Evolutionary conservation across 306 rosid genomes (phyloP).

Genomic region (Pterocarpus santalinus): DNA sequence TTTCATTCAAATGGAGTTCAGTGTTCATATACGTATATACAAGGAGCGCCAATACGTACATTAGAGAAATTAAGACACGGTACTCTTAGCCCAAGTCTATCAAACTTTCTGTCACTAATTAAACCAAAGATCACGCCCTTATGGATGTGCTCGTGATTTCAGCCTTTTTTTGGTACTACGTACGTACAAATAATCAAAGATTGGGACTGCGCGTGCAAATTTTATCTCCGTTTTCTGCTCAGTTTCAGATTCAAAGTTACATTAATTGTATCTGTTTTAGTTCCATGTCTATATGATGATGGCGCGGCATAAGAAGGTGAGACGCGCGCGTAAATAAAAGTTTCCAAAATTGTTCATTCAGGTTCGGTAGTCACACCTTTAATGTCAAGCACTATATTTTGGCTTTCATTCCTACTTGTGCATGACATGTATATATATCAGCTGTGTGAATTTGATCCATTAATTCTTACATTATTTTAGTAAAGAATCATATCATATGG

Average conservation of each 20-base stretch:
- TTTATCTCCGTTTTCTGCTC: constrained; percentile 5
- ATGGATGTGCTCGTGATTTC: background rate
- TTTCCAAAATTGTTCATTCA: background rate
- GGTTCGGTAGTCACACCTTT: background rate
- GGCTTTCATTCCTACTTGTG: background rate
- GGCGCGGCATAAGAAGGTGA: background rate
- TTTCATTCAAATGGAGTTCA: too few relatives aligned
- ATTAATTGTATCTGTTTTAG: background rate
- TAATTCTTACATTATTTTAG: background rate
- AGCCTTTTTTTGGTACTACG: background rate
- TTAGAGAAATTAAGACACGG: too few relatives aligned
- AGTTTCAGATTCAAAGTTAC: background rate
- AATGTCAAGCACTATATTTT: background rate
- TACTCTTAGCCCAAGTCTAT: too few relatives aligned
- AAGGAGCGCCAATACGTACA: too few relatives aligned
- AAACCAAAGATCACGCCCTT: too few relatives aligned
- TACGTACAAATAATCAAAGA: background rate
- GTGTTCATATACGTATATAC: too few relatives aligned
- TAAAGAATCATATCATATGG: background rate
- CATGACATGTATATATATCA: background rate
- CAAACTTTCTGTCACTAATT: too few relatives aligned
- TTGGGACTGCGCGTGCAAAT: constrained; percentile 18
- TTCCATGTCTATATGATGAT: background rate
- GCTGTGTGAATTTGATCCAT: constrained; percentile 10
- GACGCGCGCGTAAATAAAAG: background rate